A percentile compares a stretch with the other conserved stretches of the same genome.
phyloP scores from a whole-genome alignment of 1,284 basidiomycete species.

The Omphalotus olearius region DNA sequence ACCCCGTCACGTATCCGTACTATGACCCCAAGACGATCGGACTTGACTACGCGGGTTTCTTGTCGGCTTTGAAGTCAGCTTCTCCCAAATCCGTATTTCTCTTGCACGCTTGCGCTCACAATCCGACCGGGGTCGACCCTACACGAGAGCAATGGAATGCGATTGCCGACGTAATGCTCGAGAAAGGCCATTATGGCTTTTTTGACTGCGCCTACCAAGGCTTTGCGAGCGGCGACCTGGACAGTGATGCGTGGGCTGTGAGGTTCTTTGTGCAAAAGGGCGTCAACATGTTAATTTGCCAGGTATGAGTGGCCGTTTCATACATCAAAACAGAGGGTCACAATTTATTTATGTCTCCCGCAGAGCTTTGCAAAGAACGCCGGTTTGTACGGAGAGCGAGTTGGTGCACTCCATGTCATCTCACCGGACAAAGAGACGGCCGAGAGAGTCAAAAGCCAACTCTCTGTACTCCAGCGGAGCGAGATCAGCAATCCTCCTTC shows the following conservation, averaged over 20 bases:
- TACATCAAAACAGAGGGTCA: background rate
- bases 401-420: conserved; percentile 82
- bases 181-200: conserved; percentile 84
- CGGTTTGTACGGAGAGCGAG: conserved; percentile 88
- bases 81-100: conserved; percentile 81
- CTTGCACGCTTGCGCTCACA: conserved; percentile 92
- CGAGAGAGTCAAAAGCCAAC: conserved; percentile 76
- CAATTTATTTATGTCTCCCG: background rate
- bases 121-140: conserved; percentile 95
- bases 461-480: conserved; percentile 83
- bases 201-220: conserved; percentile 97
- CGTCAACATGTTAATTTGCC: conserved; percentile 83
- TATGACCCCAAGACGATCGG: conserved; percentile 89
- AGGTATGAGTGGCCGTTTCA: conserved; percentile 44
- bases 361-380: conserved; percentile 97
- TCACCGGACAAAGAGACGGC: conserved; percentile 58
- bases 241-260: conserved; percentile 74
- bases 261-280: conserved; percentile 71
- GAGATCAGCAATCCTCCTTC: conserved; percentile 94
- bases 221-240: conserved; percentile 83
- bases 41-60: conserved; percentile 79
- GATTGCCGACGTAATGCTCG: conserved; percentile 73
- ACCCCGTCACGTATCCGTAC: conserved; percentile 82
- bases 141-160: conserved; percentile 85
- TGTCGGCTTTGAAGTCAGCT: conserved; percentile 60